Evolutionary conservation across 345 rosid species (phyloP).

Genomic region (Firmiana major): DNA sequence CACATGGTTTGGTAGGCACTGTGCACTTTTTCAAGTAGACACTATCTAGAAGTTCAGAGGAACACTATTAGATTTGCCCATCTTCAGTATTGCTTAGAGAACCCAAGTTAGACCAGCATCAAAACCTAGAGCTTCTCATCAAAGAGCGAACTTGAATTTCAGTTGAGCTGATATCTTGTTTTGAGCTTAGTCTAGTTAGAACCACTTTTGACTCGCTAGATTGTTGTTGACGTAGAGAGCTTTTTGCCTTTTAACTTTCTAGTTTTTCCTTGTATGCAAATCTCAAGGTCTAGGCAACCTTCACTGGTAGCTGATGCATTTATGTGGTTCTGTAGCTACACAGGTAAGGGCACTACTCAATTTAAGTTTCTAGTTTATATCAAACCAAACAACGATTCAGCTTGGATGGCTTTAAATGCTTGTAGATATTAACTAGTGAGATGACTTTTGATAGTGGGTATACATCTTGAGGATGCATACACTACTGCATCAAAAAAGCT

Average conservation of each 20-base stretch:
- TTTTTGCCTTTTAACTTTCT: neutral
- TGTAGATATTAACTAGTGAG: neutral
- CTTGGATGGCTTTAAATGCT: neutral
- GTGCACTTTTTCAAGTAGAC: slow-evolving; percentile 11
- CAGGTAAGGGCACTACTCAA: neutral
- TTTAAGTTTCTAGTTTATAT: neutral
- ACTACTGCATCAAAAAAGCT: neutral
- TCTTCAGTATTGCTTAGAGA: neutral
- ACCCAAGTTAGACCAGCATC: slow-evolving; percentile 5
- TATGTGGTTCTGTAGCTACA: neutral
- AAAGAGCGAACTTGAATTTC: slow-evolving; percentile 1
- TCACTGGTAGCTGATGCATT: neutral
- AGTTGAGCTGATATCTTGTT: neutral
- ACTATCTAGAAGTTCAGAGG: slow-evolving; percentile 16
- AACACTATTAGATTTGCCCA: neutral
- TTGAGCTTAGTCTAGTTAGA: neutral
- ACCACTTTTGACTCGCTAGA: neutral
- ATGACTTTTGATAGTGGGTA: neutral
- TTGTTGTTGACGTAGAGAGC: neutral
- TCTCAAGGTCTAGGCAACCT: neutral
- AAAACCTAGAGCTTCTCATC: neutral
- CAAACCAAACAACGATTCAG: neutral
- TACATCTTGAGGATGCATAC: neutral
- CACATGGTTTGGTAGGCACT: slow-evolving; percentile 8
- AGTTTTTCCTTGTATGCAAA: neutral